phyloP scores from a whole-genome alignment of 2,329 filamentous ascomycete species.

The Fusarium piperis region DNA sequence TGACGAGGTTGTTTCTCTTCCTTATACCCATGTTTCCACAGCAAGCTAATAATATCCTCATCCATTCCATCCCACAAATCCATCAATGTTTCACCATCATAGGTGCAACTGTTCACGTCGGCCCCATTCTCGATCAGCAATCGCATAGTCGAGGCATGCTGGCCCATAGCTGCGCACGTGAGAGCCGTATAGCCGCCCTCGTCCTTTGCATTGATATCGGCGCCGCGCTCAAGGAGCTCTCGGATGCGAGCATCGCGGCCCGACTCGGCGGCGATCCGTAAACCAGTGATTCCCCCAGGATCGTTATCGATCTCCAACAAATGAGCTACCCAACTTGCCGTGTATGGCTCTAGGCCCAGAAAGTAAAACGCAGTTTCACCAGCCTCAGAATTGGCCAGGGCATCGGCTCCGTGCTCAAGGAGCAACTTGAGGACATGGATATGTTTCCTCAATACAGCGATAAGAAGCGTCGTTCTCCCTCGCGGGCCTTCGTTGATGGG shows the following conservation, averaged over 20 bases:
- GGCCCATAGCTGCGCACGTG: not conserved
- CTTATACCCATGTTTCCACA: not conserved
- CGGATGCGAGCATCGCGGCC: not conserved
- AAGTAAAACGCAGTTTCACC: not conserved
- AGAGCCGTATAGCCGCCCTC: not conserved
- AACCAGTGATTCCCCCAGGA: no score
- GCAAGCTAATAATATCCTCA: not conserved
- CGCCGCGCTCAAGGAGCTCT: not conserved
- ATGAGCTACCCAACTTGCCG: no score
- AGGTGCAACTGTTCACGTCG: not conserved
- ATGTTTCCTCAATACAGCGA: not conserved
- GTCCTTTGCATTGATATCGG: not conserved
- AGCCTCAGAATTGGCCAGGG: not conserved
- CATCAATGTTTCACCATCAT: not conserved
- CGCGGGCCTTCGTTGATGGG: not conserved
- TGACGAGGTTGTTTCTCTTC: not conserved
- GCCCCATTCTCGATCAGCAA: not conserved
- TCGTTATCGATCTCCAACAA: no score
- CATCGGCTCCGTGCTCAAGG: not conserved
- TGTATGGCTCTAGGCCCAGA: no score
- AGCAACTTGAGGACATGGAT: not conserved
- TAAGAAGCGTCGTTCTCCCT: not conserved
- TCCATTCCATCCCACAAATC: not conserved
- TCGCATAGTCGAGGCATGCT: not conserved
- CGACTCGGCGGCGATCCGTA: not conserved